phyloP scores from a whole-genome alignment of 2,329 filamentous ascomycete genomes.

The Calonectria pauciramosa region DNA sequence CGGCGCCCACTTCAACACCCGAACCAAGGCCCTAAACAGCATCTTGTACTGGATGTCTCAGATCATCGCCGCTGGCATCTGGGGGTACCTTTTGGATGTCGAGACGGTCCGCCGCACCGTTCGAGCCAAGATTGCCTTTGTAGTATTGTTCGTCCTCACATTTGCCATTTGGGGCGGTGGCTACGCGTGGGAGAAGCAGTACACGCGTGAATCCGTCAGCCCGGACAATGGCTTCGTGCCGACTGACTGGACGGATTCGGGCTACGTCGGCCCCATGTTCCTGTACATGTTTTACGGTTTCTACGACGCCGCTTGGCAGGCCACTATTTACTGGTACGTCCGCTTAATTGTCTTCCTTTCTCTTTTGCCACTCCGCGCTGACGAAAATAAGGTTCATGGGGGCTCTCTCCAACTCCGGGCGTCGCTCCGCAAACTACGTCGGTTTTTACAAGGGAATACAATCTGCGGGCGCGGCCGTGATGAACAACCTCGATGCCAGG shows the following conservation, averaged over 20 bases:
- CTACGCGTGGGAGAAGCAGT: slow-evolving; percentile 76
- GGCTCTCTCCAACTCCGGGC: slow-evolving; percentile 90
- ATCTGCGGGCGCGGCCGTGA: slow-evolving; percentile 77
- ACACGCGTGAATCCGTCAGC: slow-evolving; percentile 33
- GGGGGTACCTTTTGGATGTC: slow-evolving; percentile 79
- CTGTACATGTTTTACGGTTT: slow-evolving; percentile 93
- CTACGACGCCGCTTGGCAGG: slow-evolving; percentile 93
- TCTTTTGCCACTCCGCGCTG: slow-evolving; percentile 13
- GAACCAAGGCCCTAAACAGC: slow-evolving; percentile 81
- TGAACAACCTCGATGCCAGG: slow-evolving; percentile 52
- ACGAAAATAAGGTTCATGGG: slow-evolving; percentile 83
- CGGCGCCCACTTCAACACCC: slow-evolving; percentile 77
- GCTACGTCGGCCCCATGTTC: slow-evolving; percentile 84
- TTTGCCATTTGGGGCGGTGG: slow-evolving; percentile 88
- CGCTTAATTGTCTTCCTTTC: slow-evolving; percentile 51
- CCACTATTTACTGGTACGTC: slow-evolving; percentile 91
- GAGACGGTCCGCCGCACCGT: slow-evolving; percentile 71
- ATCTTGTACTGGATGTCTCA: slow-evolving; percentile 80
- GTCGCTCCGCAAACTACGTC: slow-evolving; percentile 91
- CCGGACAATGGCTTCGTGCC: slow-evolving; percentile 24
- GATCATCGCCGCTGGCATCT: slow-evolving; percentile 80
- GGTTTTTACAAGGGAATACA: slow-evolving; percentile 92
- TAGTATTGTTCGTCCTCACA: slow-evolving; percentile 75
- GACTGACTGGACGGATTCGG: slow-evolving; percentile 75
- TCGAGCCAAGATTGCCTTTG: slow-evolving; percentile 76